Evolutionary conservation across 768 basidiomycete species (phyloP).

Genomic region (Lactifluus hygrophoroides): DNA sequence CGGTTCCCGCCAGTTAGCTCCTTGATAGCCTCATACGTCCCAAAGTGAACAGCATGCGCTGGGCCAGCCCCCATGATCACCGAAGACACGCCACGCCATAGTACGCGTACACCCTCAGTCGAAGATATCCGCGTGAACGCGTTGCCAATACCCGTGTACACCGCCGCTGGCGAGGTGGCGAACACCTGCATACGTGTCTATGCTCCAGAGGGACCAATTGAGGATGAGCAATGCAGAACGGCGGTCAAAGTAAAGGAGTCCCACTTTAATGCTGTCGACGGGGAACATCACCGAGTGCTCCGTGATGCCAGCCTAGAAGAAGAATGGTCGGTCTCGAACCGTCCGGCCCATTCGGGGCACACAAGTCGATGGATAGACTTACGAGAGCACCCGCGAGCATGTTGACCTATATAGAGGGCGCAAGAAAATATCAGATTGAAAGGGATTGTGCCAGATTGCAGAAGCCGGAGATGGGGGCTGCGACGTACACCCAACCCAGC

Average conservation of each 20-base stretch:
- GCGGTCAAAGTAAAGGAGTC: conserved; percentile 19
- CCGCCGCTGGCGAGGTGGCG: conserved; percentile 71
- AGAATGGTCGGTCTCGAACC: neutral
- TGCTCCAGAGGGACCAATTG: neutral
- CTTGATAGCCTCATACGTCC: conserved; percentile 89
- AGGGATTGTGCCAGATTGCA: neutral
- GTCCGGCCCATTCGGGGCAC: neutral
- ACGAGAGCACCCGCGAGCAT: conserved; percentile 97
- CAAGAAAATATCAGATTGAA: conserved; percentile 13
- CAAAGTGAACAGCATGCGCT: conserved; percentile 97
- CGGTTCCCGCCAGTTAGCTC: conserved; percentile 86
- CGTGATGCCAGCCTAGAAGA: conserved; percentile 84
- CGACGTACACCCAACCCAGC: conserved; percentile 63
- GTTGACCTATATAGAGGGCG: conserved; percentile 59
- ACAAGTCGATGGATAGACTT: conserved; percentile 30
- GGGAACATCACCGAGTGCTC: conserved; percentile 99
- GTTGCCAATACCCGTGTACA: conserved; percentile 85
- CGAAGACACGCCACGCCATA: conserved; percentile 95
- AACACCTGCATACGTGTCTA: conserved; percentile 99
- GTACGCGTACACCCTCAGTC: conserved; percentile 81
- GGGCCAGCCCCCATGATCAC: conserved; percentile 96
- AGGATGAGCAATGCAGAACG: neutral
- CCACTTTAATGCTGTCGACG: conserved; percentile 94
- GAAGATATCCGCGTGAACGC: conserved; percentile 89
- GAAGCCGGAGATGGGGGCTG: neutral